Conservation (phyloP, 2,329 filamentous ascomycete species). For the Aureobasidium sp. region DNA sequence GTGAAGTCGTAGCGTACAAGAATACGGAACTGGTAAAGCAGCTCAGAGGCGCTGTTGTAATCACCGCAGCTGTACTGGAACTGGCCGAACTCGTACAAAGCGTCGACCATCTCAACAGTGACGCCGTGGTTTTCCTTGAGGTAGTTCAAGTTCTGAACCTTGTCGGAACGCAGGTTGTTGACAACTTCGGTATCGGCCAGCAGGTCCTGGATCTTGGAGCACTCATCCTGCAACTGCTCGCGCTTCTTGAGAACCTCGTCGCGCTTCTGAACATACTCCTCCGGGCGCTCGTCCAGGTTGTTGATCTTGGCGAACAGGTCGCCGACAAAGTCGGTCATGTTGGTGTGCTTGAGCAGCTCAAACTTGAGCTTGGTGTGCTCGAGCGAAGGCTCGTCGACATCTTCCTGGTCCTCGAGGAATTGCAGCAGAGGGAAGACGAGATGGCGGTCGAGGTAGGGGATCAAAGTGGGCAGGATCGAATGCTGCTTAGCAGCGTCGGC, state of each 20-base stretch:
- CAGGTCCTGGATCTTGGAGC: conserved; percentile 78
- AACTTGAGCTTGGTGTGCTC: conserved; percentile 79
- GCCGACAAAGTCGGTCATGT: conserved; percentile 98
- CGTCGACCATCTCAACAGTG: conserved; percentile 90
- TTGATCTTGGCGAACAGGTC: conserved; percentile 86
- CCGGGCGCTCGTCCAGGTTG: conserved; percentile 66
- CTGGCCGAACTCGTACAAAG: conserved; percentile 89
- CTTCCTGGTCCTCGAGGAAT: conserved; percentile 73
- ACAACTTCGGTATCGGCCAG: conserved; percentile 85
- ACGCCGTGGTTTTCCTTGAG: conserved; percentile 95
- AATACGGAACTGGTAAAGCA: conserved; percentile 96
- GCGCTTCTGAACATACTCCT: conserved; percentile 82
- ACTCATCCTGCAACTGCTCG: conserved; percentile 79
- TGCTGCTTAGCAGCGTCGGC: conserved; percentile 59
- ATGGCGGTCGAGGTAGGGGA: conserved; percentile 89
- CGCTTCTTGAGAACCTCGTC: conserved; percentile 79
- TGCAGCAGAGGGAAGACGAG: conserved; percentile 94
- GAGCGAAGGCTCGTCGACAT: conserved; percentile 62
- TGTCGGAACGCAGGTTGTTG: conserved; percentile 85
- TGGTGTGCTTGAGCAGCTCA: conserved; percentile 89
- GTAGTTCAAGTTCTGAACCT: conserved; percentile 97
- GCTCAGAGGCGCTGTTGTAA: conserved; percentile 81
- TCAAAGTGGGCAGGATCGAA: conserved; percentile 80
- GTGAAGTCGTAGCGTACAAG: conserved; percentile 40
- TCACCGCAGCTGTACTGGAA: conserved; percentile 98